Percentiles rank a stretch among this genome's conserved stretches.
Evolutionary conservation across 305 asterid genomes (phyloP).

Genomic region (Coffea humblotiana): DNA sequence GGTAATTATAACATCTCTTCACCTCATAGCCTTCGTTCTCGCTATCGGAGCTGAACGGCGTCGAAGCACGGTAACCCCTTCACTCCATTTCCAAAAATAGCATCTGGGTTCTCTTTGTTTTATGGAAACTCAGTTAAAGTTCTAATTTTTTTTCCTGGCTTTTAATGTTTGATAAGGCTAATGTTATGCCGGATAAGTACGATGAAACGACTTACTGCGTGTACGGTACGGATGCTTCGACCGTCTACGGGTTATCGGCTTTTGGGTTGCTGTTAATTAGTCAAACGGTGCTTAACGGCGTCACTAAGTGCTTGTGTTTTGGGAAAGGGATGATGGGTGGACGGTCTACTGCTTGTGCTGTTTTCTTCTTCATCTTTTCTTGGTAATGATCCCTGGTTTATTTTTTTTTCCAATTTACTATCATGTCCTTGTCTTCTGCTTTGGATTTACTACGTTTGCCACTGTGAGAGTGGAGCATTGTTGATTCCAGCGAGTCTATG

Average conservation of each 20-base stretch:
- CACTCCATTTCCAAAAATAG: background rate
- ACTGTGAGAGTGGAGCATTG: background rate
- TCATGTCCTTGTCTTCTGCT: background rate
- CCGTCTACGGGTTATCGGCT: conserved; percentile 87
- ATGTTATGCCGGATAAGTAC: conserved; percentile 76
- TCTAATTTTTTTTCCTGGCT: no score
- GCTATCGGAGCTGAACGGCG: conserved; percentile 98
- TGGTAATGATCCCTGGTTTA: conserved; percentile 44
- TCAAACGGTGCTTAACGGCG: conserved; percentile 71
- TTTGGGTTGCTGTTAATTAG: conserved; percentile 81
- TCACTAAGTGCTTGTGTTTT: conserved; percentile 85
- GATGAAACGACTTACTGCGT: conserved; percentile 75
- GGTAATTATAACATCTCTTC: conserved; percentile 56
- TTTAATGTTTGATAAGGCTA: conserved; percentile 48
- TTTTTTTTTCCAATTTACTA: conserved; percentile 6
- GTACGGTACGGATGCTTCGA: conserved; percentile 85
- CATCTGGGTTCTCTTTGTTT: background rate
- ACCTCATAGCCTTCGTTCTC: conserved; percentile 85
- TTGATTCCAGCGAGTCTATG: background rate
- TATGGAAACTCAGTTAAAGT: background rate
- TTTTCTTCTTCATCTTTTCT: conserved; percentile 74
- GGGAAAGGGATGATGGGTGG: conserved; percentile 81
- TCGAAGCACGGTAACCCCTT: conserved; percentile 75
- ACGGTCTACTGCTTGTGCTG: conserved; percentile 49
- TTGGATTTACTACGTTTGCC: conserved; percentile 18